Conservation (phyloP, 805 yeast genomes). For the Sugiyamaella lignohabitans region DNA sequence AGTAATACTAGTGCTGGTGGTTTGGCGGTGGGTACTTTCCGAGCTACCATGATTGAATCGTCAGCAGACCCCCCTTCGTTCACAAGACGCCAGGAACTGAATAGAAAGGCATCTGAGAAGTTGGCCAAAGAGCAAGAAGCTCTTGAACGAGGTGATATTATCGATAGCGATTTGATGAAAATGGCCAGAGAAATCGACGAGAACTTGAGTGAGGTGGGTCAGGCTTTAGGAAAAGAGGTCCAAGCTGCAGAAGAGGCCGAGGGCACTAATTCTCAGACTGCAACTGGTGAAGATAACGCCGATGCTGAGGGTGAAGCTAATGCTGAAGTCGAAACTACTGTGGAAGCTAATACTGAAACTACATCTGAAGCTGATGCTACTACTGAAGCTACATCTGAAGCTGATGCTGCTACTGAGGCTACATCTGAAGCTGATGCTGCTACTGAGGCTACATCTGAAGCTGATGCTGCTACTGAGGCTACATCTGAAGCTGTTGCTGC, state of each 20-base stretch:
- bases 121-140: slow-evolving; percentile 17
- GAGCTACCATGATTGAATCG: slow-evolving; percentile 40
- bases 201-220: slow-evolving; percentile 1
- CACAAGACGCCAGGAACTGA: slow-evolving; percentile 51
- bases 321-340: slow-evolving; percentile 7
- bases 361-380: background rate
- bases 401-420: too few species aligned
- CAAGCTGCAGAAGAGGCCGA: background rate
- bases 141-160: slow-evolving; percentile 15
- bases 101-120: slow-evolving; percentile 28
- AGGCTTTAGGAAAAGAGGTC: background rate
- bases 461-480: background rate
- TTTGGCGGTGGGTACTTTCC: slow-evolving; percentile 66
- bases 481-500: background rate
- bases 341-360: background rate
- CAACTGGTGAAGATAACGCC: slow-evolving; percentile 6
- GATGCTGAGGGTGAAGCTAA: slow-evolving; percentile 11
- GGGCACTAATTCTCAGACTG: background rate
- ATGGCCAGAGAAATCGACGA: slow-evolving; percentile 9
- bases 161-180: slow-evolving; percentile 6
- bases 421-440: too few species aligned
- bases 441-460: background rate
- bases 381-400: background rate
- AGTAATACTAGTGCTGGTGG: slow-evolving; percentile 66
- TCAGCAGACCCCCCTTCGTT: slow-evolving; percentile 81